Evolutionary conservation across 1,284 basidiomycete genomes (phyloP).

Genomic region (Fomitopsis schrenkii): DNA sequence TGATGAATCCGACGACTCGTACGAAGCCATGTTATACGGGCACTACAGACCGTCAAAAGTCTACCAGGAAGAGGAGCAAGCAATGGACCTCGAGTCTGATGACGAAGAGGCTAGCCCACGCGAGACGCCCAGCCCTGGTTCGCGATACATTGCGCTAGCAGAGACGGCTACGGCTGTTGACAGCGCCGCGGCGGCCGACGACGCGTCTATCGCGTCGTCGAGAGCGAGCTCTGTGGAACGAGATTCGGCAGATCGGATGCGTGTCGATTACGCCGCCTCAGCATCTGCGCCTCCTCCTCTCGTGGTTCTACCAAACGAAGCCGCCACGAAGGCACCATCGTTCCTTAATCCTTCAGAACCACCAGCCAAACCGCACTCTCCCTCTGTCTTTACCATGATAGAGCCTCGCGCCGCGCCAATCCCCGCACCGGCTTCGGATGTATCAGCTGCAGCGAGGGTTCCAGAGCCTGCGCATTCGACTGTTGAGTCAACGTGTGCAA

Average conservation of each 20-base stretch:
- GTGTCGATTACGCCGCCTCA: background rate
- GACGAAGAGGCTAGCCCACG: constrained; percentile 1
- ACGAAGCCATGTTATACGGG: background rate
- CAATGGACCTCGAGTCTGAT: constrained; percentile 19
- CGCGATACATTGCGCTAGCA: background rate
- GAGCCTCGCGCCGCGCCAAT: background rate
- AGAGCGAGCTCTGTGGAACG: background rate
- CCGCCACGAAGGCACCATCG: background rate
- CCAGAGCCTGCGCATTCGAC: background rate
- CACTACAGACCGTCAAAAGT: background rate
- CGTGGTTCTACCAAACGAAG: background rate
- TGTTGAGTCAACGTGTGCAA: no score
- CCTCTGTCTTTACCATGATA: background rate
- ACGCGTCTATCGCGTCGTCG: constrained; percentile 3
- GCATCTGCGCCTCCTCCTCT: background rate
- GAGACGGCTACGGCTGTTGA: background rate
- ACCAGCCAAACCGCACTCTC: background rate
- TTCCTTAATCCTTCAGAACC: background rate
- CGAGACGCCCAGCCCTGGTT: background rate
- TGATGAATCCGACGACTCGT: background rate
- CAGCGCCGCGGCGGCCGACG: background rate
- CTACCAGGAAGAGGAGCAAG: constrained; percentile 8
- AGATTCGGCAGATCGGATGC: background rate
- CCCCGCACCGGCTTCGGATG: no score
- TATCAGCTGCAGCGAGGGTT: background rate